Evolutionary conservation across 257 asterid species (phyloP).

Genomic region (Solanum appendiculatum): DNA sequence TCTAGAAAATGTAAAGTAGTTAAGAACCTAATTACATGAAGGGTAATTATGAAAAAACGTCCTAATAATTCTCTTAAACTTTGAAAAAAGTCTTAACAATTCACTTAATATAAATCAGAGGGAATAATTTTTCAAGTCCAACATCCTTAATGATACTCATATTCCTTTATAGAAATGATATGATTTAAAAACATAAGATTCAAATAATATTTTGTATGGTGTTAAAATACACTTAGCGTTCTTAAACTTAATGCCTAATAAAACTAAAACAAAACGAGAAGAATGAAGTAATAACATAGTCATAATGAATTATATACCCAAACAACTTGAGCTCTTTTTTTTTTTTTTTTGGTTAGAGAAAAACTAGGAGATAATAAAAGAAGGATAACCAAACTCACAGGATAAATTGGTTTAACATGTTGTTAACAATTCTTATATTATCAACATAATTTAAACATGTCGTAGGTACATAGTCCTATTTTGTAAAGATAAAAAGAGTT

Average conservation of each 20-base stretch:
- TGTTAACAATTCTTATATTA: too few relatives aligned
- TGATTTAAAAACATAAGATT: neutral
- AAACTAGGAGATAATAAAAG: neutral
- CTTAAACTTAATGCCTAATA: neutral
- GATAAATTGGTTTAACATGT: neutral
- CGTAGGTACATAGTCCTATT: too few relatives aligned
- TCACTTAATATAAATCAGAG: too few relatives aligned
- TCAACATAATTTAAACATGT: neutral
- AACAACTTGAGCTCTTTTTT: too few relatives aligned
- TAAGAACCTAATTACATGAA: too few relatives aligned
- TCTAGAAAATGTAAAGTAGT: too few relatives aligned
- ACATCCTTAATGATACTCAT: neutral
- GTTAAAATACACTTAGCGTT: neutral
- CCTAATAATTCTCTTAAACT: too few relatives aligned
- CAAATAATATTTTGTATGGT: neutral
- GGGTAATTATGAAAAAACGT: too few relatives aligned
- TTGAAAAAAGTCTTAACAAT: too few relatives aligned
- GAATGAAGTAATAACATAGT: neutral
- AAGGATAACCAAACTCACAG: neutral
- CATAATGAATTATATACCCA: neutral
- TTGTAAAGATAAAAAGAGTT: too few relatives aligned
- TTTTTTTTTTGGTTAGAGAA: too few relatives aligned
- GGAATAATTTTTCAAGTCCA: too few relatives aligned
- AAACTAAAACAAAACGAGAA: neutral
- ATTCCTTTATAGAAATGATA: neutral